phyloP scores from a whole-genome alignment of 2,329 filamentous ascomycete species.

The Talaromyces amestolkiae region DNA sequence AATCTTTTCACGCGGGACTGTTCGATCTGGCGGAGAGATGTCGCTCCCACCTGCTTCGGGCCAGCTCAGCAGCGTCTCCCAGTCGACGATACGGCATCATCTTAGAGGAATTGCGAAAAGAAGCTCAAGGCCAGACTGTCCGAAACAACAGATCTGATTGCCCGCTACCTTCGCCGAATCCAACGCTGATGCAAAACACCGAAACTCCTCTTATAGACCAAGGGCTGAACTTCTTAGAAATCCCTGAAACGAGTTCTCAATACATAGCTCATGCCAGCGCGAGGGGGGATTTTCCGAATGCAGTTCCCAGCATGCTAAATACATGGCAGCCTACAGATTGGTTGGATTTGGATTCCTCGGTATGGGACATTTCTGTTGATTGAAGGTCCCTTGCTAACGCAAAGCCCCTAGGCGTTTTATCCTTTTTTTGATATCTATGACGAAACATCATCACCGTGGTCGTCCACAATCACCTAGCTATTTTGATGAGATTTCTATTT shows the following conservation, averaged over 20 bases:
- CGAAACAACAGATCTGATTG: neutral
- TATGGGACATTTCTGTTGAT: neutral
- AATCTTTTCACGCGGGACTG: slow-evolving; percentile 19
- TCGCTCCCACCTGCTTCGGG: slow-evolving; percentile 40
- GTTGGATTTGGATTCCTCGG: slow-evolving; percentile 1
- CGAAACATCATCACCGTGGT: too few relatives aligned
- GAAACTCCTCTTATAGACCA: neutral
- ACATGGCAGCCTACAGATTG: neutral
- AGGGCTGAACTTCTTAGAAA: neutral
- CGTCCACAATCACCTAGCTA: too few relatives aligned
- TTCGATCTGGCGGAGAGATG: slow-evolving; percentile 42
- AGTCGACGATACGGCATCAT: slow-evolving; percentile 45
- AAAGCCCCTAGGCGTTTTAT: too few relatives aligned
- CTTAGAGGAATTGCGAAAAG: slow-evolving; percentile 36
- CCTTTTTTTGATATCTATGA: too few relatives aligned
- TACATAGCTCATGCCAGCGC: neutral
- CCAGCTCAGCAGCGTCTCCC: slow-evolving; percentile 41
- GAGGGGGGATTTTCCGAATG: neutral
- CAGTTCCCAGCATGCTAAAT: neutral
- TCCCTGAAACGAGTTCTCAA: neutral
- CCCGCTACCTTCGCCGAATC: neutral
- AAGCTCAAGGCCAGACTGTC: slow-evolving; percentile 20
- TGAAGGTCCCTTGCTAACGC: too few relatives aligned
- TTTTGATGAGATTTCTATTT: too few relatives aligned
- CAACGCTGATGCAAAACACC: too few relatives aligned